Evolutionary conservation across 1,139 yeast genomes (phyloP).

Genomic region (Hansenula lynferdii): DNA sequence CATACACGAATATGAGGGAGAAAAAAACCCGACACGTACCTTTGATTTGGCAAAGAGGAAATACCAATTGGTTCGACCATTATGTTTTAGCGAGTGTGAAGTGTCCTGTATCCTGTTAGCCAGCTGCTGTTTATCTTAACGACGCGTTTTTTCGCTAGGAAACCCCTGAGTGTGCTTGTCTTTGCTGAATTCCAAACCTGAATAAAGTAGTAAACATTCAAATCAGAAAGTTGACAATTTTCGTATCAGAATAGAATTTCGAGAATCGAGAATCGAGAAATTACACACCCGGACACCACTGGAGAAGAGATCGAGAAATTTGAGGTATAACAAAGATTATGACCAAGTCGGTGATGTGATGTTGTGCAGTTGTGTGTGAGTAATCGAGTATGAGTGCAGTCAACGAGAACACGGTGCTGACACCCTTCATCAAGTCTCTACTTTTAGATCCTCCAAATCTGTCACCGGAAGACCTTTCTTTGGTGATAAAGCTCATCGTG

Average conservation of each 20-base stretch:
- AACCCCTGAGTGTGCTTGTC: neutral
- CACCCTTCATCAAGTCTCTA: constrained; percentile 63
- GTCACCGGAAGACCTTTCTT: constrained; percentile 53
- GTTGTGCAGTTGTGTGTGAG: too few species aligned
- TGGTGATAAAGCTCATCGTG: constrained; percentile 57
- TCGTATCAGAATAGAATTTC: constrained; percentile 2
- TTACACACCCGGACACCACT: neutral
- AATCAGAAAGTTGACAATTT: neutral
- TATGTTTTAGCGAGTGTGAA: too few species aligned
- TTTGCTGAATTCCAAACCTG: neutral
- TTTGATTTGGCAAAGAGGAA: constrained; percentile 88
- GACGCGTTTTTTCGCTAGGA: neutral
- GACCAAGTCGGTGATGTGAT: too few species aligned
- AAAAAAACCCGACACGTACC: constrained; percentile 48
- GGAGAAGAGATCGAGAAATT: neutral
- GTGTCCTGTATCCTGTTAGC: neutral
- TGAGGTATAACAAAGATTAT: too few species aligned
- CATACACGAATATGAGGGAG: too few species aligned
- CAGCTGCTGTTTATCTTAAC: neutral
- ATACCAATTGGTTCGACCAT: constrained; percentile 55
- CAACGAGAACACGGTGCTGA: constrained; percentile 31
- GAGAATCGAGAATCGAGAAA: neutral
- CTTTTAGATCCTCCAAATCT: constrained; percentile 54
- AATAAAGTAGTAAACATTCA: neutral
- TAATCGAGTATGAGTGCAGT: too few species aligned